These are phyloP conservation scores for Salix caprea DNA, from an alignment of 345 rosid genomes.

Conservation along the genomic window DNA sequence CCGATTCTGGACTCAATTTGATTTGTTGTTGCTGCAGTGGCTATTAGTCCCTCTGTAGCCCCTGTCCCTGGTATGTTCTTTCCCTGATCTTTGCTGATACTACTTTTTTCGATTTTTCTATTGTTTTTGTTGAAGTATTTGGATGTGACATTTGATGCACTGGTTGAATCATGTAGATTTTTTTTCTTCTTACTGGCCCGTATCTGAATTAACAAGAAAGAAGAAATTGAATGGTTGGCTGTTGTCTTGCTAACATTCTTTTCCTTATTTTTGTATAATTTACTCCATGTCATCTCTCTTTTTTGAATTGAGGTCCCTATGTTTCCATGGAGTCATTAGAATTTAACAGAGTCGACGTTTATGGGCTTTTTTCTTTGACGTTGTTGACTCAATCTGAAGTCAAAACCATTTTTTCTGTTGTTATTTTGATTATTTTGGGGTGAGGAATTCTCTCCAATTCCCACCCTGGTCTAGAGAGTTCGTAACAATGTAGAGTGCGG, in stretches of 20 bases:
- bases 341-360: background rate
- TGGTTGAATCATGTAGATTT: background rate
- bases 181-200: background rate
- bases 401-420: too few species aligned
- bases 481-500: background rate
- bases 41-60: constrained; percentile 28
- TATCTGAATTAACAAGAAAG: background rate
- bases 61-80: constrained; percentile 9
- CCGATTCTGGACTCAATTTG: background rate
- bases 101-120: too few species aligned
- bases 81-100: background rate
- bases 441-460: too few species aligned
- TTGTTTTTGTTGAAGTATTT: background rate
- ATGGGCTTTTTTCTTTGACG: background rate
- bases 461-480: too few species aligned
- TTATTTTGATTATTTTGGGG: too few species aligned
- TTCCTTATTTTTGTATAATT: background rate
- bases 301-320: background rate
- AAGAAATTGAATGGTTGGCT: background rate
- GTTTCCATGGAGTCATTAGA: background rate
- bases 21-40: constrained; percentile 33
- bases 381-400: background rate
- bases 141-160: background rate
- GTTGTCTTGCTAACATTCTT: background rate
- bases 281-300: background rate